Percentiles rank a stretch among this genome's conserved stretches.
phyloP scores from a whole-genome alignment of 768 basidiomycete genomes.

The Lactifluus volemus region DNA sequence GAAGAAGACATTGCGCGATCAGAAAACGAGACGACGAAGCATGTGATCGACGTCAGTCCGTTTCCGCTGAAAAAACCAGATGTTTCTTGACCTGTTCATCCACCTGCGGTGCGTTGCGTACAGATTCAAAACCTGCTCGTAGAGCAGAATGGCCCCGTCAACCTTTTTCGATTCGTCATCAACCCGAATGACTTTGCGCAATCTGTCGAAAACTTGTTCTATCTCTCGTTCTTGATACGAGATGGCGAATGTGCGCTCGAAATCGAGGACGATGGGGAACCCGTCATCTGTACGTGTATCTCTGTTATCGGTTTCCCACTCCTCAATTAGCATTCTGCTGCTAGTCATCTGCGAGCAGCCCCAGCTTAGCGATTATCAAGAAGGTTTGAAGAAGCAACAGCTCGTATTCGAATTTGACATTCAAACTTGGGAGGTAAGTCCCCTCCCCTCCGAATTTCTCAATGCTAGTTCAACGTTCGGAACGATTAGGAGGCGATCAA shows the following conservation, averaged over 20 bases:
- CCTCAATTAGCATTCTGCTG: background rate
- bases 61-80: background rate
- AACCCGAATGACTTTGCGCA: conserved; percentile 90
- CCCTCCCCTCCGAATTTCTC: background rate
- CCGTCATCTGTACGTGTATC: conserved; percentile 54
- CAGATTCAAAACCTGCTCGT: conserved; percentile 58
- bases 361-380: conserved; percentile 49
- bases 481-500: conserved; percentile 72
- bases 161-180: conserved; percentile 80
- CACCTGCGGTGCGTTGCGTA: background rate
- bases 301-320: background rate
- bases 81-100: no score
- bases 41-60: conserved; percentile 57
- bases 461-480: background rate
- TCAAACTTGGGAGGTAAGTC: conserved; percentile 79
- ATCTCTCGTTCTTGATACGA: conserved; percentile 85
- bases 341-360: conserved; percentile 60
- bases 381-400: conserved; percentile 67
- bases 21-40: conserved; percentile 85
- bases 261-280: conserved; percentile 56
- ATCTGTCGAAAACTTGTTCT: conserved; percentile 94
- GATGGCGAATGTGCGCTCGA: conserved; percentile 77
- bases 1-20: conserved; percentile 79
- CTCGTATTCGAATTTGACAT: conserved; percentile 89
- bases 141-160: conserved; percentile 42